Evolutionary conservation across 2,329 filamentous ascomycete species (phyloP), one percentile per base, ranked within the genome.

Genomic region (Stylonectria norvegica): DNA sequence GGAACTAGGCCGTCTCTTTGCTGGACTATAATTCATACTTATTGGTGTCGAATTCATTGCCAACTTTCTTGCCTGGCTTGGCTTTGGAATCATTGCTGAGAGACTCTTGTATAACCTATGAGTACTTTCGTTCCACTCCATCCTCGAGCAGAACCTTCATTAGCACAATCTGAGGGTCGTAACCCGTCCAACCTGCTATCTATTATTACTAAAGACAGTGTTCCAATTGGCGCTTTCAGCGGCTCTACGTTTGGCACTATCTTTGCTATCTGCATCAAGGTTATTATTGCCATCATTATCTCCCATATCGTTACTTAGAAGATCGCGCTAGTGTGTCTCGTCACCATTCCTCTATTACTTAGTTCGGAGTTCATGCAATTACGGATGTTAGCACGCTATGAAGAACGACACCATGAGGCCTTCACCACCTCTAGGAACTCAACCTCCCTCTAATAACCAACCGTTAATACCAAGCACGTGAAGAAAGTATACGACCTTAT

Each of bases 301-400:
- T 79, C 83, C 0, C 81, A 85, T 46, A 78, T 86, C 34, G 70
- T 89, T 38, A 82, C 82, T 2, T 89, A 85, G 85, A 83, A 79
- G 55, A 86, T 89, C 43, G 83, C 84, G 1, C 61, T 89, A 10
- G 85, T 89, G 5, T 83, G 81, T 40, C 68, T 89, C 3, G 74
- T 83, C 1, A 71, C 78, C 11, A 77, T 88, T 0, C 85, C 85
- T 0, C 63, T 88, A 10, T 72, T 88, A 4, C 69, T 89, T 0
- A 80, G 79, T 2, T 73, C 83, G 0, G 85, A 85, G 0, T 73
- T 85, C 47, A 78, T 88, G 75, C 76, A 85, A 48, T 69, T 88
- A 7, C 73, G 72, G 1, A 73, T 81, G 10, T 70, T 85, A 2
- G 72, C 76, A 2, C 70, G 73, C n/a, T 79, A 82, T 36, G 78